Evolutionary conservation across 345 rosid genomes (phyloP), one percentile per base, ranked within the genome.

Genomic region (Populus tremula): DNA sequence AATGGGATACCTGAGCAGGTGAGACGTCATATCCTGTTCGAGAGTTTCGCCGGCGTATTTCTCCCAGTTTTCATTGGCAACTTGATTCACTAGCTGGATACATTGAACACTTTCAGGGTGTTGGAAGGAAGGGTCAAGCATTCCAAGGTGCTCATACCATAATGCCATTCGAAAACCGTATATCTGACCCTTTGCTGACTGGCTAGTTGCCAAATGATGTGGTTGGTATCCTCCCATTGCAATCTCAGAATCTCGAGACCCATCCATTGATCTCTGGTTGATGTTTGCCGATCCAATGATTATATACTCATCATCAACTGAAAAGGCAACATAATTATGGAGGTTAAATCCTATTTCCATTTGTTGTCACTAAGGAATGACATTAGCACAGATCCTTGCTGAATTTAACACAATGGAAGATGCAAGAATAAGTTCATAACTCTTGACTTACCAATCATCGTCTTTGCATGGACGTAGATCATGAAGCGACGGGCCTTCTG

Each of bases 221-320:
- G 97, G 97, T 41, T 94, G 97, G 80, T 84, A 92, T 50, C 91
- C 98, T 41, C 97, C 98, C 90, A 94, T 92, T 5, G 96, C 96
- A 1, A 94, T 90, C 84, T 92, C 98, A 1, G 97, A 77, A 83
- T 94, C 97, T 69, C 97, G 82, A 38, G 79, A 90, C 8, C 98
- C 98, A 53, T 90, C 96, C 97, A 94, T 90, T 64, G 98, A 94
- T 50, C 98, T 88, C 84, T 94, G 94, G 79, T 94, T 94, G 68
- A 94, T 90, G 86, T 94, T 94, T 6, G 98, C 96, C 3, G 98
- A 94, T 78, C 98, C 98, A 21, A 92, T 76, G 72, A 92, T 90
- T 84, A 94, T 88, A 87, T 92, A 94, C 79, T 94, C 97, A 50
- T 94, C 98, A 75, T 92, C 98, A 82, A 94, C 96, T 92, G 86